phyloP scores from a whole-genome alignment of 805 yeast species.

The Saccharomycopsis synnaedendra region DNA sequence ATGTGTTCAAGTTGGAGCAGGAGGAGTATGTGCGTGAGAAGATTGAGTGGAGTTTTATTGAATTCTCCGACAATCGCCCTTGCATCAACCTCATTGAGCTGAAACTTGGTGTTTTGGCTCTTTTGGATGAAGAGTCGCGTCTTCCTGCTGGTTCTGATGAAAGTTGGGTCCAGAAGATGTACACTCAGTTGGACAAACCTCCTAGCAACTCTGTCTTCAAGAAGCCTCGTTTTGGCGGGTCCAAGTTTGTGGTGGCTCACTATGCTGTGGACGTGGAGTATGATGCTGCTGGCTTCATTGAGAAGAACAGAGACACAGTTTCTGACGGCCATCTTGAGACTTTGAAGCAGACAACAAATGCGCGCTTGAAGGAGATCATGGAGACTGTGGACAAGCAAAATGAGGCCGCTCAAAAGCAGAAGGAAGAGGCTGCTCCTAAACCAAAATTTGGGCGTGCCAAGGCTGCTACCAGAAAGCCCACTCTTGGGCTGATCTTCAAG shows the following conservation, averaged over 20 bases:
- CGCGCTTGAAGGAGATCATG: slow-evolving; percentile 52
- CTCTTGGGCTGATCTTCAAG: slow-evolving; percentile 90
- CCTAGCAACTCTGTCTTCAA: slow-evolving; percentile 71
- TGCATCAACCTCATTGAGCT: slow-evolving; percentile 88
- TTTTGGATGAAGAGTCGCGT: slow-evolving; percentile 91
- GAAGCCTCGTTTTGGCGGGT: slow-evolving; percentile 89
- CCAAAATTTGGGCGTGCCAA: slow-evolving; percentile 28
- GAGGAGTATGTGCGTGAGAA: slow-evolving; percentile 88
- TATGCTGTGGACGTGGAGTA: slow-evolving; percentile 92
- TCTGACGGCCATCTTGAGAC: slow-evolving; percentile 92
- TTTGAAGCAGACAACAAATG: slow-evolving; percentile 56
- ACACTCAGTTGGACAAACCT: slow-evolving; percentile 70
- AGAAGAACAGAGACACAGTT: slow-evolving; percentile 94
- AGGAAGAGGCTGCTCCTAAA: slow-evolving; percentile 23
- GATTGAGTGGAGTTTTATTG: slow-evolving; percentile 94
- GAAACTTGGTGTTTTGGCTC: slow-evolving; percentile 74
- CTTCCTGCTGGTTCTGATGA: slow-evolving; percentile 90
- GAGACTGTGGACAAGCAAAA: slow-evolving; percentile 50
- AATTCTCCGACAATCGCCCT: slow-evolving; percentile 93
- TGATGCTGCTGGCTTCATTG: slow-evolving; percentile 90
- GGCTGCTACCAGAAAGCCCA: slow-evolving; percentile 65
- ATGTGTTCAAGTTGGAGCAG: slow-evolving; percentile 93
- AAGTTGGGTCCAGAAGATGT: slow-evolving; percentile 84
- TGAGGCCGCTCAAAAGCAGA: slow-evolving; percentile 32
- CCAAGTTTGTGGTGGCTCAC: slow-evolving; percentile 82